Evolutionary conservation across 2,329 filamentous ascomycete genomes (phyloP), one percentile per base, ranked within the genome.

Genomic region (Aspergillus costaricaensis): DNA sequence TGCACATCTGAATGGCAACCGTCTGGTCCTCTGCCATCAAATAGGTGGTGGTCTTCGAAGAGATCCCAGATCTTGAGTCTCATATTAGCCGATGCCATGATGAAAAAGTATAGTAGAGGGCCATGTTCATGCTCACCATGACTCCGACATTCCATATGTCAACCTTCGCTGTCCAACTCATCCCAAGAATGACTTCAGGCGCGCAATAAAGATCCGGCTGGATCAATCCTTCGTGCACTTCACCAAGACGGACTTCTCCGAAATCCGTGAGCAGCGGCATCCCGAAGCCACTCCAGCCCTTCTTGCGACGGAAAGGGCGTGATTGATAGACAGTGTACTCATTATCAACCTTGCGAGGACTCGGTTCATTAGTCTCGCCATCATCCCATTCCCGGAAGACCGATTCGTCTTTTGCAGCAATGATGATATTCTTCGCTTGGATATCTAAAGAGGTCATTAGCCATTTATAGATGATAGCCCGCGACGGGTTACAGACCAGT

Each of bases 131-230:
- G 27, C 51, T 9, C 62, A 67, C 68, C 65, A 72, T 55, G 2
- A 65, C 60, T 41, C 66, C 70, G 25, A 72, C 55, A 44, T 68
- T 69, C 69, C 69, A 74, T n/a, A 73, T 71, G 56, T 74, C 72
- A 10, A 69, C 63, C 23, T 63, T 68, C 14, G 58, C 61, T 17
- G 59, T 64, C 71, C 67, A 74, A n/a, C 58, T 51, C 62, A 70
- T 72, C 3, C 66, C 65, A 21, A 69, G 58, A 15, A 70, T 59
- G 2, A 73, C 66, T 54, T 72, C 70, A 5, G 68, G 72, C 2
- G 70, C 67, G 39, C 71, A 53, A 60, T 72, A 73, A 38, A 71
- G 36, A 27, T 68, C 59, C 5, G 70, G 69, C 59, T 68, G 63
- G 21, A 70, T 68, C 19, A 66, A 58, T 21, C 63, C 61, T 17